Conservation (phyloP, 768 basidiomycete species). For the Artomyces pyxidatus region DNA sequence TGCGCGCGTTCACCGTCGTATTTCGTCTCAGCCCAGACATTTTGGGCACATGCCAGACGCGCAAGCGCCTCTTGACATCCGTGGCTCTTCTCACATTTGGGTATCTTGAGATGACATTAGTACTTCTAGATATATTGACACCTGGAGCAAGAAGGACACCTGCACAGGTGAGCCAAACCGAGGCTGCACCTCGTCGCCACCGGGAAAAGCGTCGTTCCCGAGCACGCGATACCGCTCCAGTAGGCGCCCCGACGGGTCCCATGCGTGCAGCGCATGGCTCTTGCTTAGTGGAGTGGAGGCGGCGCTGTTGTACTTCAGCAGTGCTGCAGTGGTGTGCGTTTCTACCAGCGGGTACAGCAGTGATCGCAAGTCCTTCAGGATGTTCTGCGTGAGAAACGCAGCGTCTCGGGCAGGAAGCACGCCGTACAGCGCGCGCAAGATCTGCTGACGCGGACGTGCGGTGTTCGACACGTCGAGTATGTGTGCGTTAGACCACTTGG, state of each 20-base stretch:
- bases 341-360: conserved; percentile 61
- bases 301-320: conserved; percentile 48
- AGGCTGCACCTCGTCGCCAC: too few species aligned
- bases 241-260: conserved; percentile 58
- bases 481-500: conserved; percentile 45
- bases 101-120: too few species aligned
- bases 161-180: conserved; percentile 54
- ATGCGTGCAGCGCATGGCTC: conserved; percentile 59
- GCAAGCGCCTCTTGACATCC: conserved; percentile 48
- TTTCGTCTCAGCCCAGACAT: conserved; percentile 84
- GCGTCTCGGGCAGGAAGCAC: conserved; percentile 55
- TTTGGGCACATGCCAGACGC: conserved; percentile 31
- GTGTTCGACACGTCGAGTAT: conserved; percentile 31
- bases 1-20: conserved; percentile 93
- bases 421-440: conserved; percentile 53
- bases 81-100: conserved; percentile 74
- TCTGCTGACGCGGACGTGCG: conserved; percentile 24
- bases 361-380: conserved; percentile 80
- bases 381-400: conserved; percentile 73
- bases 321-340: conserved; percentile 39
- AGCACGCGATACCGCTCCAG: conserved; percentile 35
- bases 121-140: too few species aligned
- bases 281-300: conserved; percentile 48
- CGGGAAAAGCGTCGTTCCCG: conserved; percentile 19
- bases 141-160: conserved; percentile 27